Base-by-base conservation (phyloP, 306 rosid genomes). In the Cucurbita pepo region DNA sequence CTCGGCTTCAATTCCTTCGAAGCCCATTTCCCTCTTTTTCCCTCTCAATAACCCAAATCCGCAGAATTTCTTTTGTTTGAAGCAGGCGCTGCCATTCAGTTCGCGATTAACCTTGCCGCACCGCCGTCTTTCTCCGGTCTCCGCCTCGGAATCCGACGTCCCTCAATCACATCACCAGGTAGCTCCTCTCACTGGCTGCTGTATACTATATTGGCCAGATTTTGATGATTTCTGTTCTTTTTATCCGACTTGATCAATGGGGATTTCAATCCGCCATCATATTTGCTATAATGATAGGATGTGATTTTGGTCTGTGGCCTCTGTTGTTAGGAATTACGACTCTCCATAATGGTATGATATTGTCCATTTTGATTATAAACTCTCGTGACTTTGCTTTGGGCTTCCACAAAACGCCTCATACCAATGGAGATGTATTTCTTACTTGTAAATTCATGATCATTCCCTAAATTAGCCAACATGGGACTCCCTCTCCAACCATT, bases 161-260 rank as follows among this genome's bases (percentile, higher is more conserved):
- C 83, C 96, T 10, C 76, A 72, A 59, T 80, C 86, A 55, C 75
- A 77, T 56, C 80, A 78, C 71, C 80, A 88, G 96, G 96, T 90
- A 47, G 58, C 52, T 48, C 38, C 38, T 58, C 64, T 58, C 38
- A 25, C 6, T 22, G 64, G 15, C 62, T 57, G 40, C 62, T 57
- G 62, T 56, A 37, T 56, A 21, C 62, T 22, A 5, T 57, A 11
- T 19, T 56, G 62, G 14, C 40, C 7, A 12, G n/a, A 48, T 48
- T 48, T 48, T 48, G 53, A 48, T 48, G 53, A 13, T 48, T 48
- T 48, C n/a, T 48, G n/a, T 48, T 13, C 6, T 58, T 5, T 58
- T n/a, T 58, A 13, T 25, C 16, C 8, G 41, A 58, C 66, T 59
- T 8, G 52, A 63, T 38, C 70, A 40, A 41, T 5, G 34, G 51